Conservation (phyloP, 2,329 filamentous ascomycete species). For the Ophiostoma pallidulum region DNA sequence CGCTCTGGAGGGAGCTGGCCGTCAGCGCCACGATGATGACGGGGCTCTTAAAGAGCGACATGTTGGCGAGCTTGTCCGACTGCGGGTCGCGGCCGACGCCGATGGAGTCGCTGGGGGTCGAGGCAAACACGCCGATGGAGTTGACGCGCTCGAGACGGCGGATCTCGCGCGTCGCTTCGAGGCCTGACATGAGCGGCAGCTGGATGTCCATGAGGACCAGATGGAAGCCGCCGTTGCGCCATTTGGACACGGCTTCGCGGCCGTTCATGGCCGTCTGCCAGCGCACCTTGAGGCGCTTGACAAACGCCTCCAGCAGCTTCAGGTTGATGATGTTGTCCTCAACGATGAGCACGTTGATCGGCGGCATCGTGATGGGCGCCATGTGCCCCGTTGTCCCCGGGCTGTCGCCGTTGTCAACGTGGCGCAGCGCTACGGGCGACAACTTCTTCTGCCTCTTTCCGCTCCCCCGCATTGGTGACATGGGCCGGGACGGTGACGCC, state of each 20-base stretch:
- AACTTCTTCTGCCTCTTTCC: constrained; percentile 21
- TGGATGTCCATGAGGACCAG: constrained; percentile 98
- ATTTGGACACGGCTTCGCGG: constrained; percentile 84
- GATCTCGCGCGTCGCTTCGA: constrained; percentile 94
- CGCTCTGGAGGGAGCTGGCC: constrained; percentile 86
- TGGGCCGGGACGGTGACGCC: not conserved
- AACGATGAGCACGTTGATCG: constrained; percentile 94
- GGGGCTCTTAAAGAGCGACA: constrained; percentile 78
- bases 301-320: constrained; percentile 85
- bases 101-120: constrained; percentile 43
- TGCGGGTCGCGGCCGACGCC: constrained; percentile 42
- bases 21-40: constrained; percentile 97
- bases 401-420: not conserved
- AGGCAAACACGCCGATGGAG: constrained; percentile 81
- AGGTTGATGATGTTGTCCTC: constrained; percentile 99
- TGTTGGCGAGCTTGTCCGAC: constrained; percentile 60
- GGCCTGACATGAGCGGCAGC: constrained; percentile 87
- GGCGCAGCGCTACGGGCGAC: too few relatives aligned
- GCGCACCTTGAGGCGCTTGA: constrained; percentile 88
- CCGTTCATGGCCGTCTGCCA: constrained; percentile 98
- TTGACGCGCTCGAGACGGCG: constrained; percentile 81
- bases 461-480: constrained; percentile 2
- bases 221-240: constrained; percentile 87
- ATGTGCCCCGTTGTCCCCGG: constrained; percentile 36
- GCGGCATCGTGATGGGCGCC: constrained; percentile 74